Evolutionary conservation across 176 grass and related monocot species (phyloP).

Genomic region (Secale cereale): DNA sequence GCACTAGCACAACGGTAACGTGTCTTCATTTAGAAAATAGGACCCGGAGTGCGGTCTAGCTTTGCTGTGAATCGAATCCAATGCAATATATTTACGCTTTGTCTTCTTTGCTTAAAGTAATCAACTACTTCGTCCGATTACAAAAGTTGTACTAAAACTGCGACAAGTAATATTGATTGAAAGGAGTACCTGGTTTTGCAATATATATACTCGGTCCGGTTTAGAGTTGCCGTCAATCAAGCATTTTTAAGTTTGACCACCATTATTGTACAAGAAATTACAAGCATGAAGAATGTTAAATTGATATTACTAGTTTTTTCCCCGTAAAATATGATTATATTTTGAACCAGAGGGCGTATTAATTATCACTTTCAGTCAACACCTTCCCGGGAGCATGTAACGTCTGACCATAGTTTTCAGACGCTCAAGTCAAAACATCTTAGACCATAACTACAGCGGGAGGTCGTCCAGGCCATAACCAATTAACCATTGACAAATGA

Average conservation of each 20-base stretch:
- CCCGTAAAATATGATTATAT: neutral
- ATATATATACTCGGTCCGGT: neutral
- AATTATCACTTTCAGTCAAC: neutral
- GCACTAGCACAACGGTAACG: conserved; percentile 9
- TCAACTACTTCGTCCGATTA: neutral
- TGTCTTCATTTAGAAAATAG: neutral
- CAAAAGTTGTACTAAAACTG: no score
- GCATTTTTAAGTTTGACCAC: neutral
- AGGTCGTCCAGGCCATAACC: neutral
- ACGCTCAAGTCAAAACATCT: conserved; percentile 7
- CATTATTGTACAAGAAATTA: neutral
- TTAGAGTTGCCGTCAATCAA: neutral
- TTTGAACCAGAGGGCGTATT: neutral
- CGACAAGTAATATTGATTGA: no score
- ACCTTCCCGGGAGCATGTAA: neutral
- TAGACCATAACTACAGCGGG: neutral
- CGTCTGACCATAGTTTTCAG: conserved; percentile 22
- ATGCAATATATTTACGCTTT: neutral
- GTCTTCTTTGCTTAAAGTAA: neutral
- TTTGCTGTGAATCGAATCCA: neutral
- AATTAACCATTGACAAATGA: neutral
- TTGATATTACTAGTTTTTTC: neutral
- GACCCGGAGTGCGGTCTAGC: neutral
- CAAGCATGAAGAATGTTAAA: neutral
- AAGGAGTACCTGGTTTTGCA: neutral